Base-by-base conservation (phyloP, 352 stramenopile genomes). In the Peronosclerospora sorghi region DNA sequence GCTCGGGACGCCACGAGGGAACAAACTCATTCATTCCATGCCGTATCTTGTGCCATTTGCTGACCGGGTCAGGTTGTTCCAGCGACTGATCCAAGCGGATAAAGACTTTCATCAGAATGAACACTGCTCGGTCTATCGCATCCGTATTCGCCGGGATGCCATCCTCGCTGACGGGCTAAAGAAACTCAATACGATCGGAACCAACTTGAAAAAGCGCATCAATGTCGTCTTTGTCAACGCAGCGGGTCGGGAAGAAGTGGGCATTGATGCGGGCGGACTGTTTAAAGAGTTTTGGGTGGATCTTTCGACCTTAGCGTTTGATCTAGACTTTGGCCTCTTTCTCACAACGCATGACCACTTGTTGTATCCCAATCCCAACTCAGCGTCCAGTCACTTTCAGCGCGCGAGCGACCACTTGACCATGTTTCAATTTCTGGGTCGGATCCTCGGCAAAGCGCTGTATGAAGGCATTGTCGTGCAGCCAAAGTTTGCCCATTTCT, bases 221-320 rank as follows among this genome's bases (percentile, higher is more conserved):
- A 80, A 84, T 32, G 69, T 86, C 7, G 65, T 84, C 9, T 92
- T 89, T 41, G 62, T 89, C 14, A 97, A 97, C 59, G 68, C 86
- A 1, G 74, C 87, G 36, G 91, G 87, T 6, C 49, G 73, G 8
- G 68, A 96, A 66, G 96, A 99, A 65, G 81, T 73, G 38, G 95
- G 95, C 14, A 96, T 98, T 49, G 95, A 98, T 68, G 83, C 92
- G 23, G 95, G 95, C 13, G 95, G 95, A 0, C 64, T 98, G 0
- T 98, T 98, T 55, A 98, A 98, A 70, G 95, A 98, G 52, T 98
- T 97, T 53, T 97, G 86, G 83, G 80, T 90, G 14, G 86, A 80
- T 20, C 59, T 98, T 3, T 83, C 73, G 28, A 83, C 68, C 0
- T 62, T 94, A n/a, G 85, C 86, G 15, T 98, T 98, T 63, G 73